A percentile compares a stretch with the other conserved stretches of the same genome.
Conservation (phyloP, 495 filamentous ascomycete genomes). For the Hypomontagnella submonticulosa region DNA sequence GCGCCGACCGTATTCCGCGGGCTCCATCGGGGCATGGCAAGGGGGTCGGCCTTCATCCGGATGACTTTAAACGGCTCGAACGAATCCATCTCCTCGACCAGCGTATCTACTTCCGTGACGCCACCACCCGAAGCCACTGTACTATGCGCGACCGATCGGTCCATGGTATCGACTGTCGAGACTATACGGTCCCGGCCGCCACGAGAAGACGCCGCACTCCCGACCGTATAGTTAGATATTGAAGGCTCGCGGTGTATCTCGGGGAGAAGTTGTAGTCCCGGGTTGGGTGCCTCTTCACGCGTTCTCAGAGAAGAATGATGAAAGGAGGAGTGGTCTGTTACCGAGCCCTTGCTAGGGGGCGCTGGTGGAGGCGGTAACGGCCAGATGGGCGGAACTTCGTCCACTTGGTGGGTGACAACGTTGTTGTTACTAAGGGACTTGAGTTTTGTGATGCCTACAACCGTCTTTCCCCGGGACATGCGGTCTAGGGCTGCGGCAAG, state of each 20-base stretch:
- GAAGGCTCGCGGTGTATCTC: conserved; percentile 45
- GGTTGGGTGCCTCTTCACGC: conserved; percentile 23
- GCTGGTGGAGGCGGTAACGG: conserved; percentile 23
- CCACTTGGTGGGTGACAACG: conserved; percentile 26
- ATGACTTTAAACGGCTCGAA: conserved; percentile 50
- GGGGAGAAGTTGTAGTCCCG: conserved; percentile 24
- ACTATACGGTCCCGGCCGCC: conserved; percentile 32
- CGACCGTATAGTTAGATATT: conserved; percentile 41
- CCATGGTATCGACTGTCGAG: conserved; percentile 30
- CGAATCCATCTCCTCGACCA: conserved; percentile 44
- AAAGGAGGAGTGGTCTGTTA: conserved; percentile 23
- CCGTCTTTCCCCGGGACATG: conserved; percentile 45
- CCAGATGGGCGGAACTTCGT: conserved; percentile 31
- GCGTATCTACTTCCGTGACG: conserved; percentile 44
- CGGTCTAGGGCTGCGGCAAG: conserved; percentile 58
- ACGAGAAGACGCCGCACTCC: conserved; percentile 30
- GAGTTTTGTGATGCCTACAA: conserved; percentile 32
- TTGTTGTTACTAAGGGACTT: conserved; percentile 36
- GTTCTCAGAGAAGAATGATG: conserved; percentile 18
- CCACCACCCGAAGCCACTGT: conserved; percentile 29
- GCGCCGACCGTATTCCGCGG: conserved; percentile 50
- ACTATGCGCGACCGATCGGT: conserved; percentile 31
- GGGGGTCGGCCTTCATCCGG: conserved; percentile 48
- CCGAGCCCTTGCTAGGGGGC: conserved; percentile 28
- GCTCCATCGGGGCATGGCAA: conserved; percentile 52